Conservation (phyloP, 371 early-diverging fungal genomes). For the Dichotomocladium elegans region DNA sequence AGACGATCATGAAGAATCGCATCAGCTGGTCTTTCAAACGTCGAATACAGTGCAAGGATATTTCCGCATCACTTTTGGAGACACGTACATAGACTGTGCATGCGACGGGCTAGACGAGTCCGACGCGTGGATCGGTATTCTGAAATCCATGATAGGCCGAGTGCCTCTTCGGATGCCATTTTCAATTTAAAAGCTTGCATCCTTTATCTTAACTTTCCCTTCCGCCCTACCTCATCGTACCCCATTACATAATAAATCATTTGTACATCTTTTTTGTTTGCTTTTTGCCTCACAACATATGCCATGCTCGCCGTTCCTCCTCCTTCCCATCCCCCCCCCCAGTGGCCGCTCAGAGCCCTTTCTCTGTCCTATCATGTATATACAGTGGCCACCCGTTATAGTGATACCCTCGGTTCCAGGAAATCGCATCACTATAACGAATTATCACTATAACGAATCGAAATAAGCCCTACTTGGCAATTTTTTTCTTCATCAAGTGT, state of each 20-base stretch:
- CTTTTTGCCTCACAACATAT: neutral
- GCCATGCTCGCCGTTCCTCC: too few relatives aligned
- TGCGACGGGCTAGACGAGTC: constrained; percentile 32
- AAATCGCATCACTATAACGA: too few relatives aligned
- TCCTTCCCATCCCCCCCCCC: too few relatives aligned
- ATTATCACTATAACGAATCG: too few relatives aligned
- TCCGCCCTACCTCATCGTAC: neutral
- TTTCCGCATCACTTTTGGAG: constrained; percentile 33
- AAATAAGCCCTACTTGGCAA: too few relatives aligned
- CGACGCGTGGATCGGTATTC: constrained; percentile 36
- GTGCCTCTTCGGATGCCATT: constrained; percentile 32
- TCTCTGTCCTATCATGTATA: too few relatives aligned
- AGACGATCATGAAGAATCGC: constrained; percentile 13
- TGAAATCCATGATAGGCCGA: constrained; percentile 38
- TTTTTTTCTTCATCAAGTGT: too few relatives aligned
- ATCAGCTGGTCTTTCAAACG: too few relatives aligned
- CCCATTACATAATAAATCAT: too few relatives aligned
- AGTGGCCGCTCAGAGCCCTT: too few relatives aligned
- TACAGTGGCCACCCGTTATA: too few relatives aligned
- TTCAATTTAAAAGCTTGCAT: neutral
- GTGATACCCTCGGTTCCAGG: too few relatives aligned
- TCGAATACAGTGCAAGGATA: constrained; percentile 31
- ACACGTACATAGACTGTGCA: constrained; percentile 36
- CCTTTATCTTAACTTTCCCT: neutral
- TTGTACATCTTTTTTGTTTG: neutral